phyloP scores from a whole-genome alignment of 2,329 filamentous ascomycete genomes.

The Ceratocystis cacaofunesta region DNA sequence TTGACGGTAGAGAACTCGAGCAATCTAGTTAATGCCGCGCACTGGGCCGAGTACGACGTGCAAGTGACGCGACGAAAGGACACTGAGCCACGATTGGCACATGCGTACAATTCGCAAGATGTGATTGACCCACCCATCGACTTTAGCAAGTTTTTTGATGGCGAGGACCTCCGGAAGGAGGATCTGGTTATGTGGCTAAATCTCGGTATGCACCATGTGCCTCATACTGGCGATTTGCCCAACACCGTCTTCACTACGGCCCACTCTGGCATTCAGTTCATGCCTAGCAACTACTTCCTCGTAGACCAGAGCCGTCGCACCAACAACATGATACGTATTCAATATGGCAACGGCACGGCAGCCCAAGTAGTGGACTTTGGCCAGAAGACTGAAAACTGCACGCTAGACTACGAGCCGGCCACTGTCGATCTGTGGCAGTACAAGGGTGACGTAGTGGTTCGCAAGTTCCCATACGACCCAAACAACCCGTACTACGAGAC shows the following conservation, averaged over 20 bases:
- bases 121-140: slow-evolving; percentile 30
- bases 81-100: slow-evolving; percentile 22
- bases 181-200: slow-evolving; percentile 38
- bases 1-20: slow-evolving; percentile 31
- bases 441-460: slow-evolving; percentile 19
- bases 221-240: slow-evolving; percentile 29
- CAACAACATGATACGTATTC: slow-evolving; percentile 25
- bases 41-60: slow-evolving; percentile 32
- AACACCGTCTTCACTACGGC: slow-evolving; percentile 25
- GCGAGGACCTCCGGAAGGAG: slow-evolving; percentile 17
- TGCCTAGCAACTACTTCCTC: slow-evolving; percentile 23
- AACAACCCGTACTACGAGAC: slow-evolving; percentile 17
- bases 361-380: slow-evolving; percentile 25
- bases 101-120: slow-evolving; percentile 27
- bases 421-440: slow-evolving; percentile 23
- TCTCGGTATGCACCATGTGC: slow-evolving; percentile 42
- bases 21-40: slow-evolving; percentile 25
- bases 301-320: slow-evolving; percentile 21
- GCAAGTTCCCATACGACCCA: slow-evolving; percentile 18
- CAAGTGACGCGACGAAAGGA: slow-evolving; percentile 34
- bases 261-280: slow-evolving; percentile 24
- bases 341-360: slow-evolving; percentile 25
- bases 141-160: slow-evolving; percentile 30
- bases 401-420: slow-evolving; percentile 21
- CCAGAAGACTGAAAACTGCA: slow-evolving; percentile 23